Percentiles rank a stretch among this genome's conserved stretches.
These are phyloP conservation scores for Pythium phragmiticola DNA, from an alignment of 352 stramenopile species.

Conservation along the genomic window DNA sequence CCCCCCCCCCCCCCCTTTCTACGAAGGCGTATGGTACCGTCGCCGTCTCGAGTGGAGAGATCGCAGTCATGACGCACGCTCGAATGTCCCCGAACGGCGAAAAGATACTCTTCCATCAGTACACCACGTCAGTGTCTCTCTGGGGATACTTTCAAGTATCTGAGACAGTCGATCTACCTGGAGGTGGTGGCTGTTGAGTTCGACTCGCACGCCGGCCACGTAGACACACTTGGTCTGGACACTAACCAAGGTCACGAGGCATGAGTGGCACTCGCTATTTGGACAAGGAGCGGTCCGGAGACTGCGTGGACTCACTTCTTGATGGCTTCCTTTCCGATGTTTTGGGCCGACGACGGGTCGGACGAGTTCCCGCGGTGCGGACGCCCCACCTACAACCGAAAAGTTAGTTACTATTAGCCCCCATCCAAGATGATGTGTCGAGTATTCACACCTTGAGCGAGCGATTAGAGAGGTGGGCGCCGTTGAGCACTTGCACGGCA, in stretches of 20 bases:
- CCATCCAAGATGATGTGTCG: neutral
- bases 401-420: neutral
- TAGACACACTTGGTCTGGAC: constrained; percentile 76
- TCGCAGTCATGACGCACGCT: constrained; percentile 61
- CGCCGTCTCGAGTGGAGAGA: constrained; percentile 53
- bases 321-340: constrained; percentile 74
- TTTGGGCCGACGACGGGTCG: constrained; percentile 46
- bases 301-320: constrained; percentile 51
- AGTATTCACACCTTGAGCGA: constrained; percentile 43
- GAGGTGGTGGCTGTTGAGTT: constrained; percentile 75
- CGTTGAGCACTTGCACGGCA: constrained; percentile 77
- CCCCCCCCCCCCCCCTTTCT: too few relatives aligned
- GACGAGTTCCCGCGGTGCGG: constrained; percentile 67
- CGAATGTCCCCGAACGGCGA: constrained; percentile 69
- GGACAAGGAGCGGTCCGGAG: neutral
- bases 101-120: constrained; percentile 62
- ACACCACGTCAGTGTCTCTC: neutral
- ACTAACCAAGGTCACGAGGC: constrained; percentile 25
- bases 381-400: constrained; percentile 50
- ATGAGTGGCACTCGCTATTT: neutral
- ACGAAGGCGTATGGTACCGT: constrained; percentile 27
- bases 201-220: constrained; percentile 61
- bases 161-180: constrained; percentile 35
- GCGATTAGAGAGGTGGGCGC: constrained; percentile 55
- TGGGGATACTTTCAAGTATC: neutral